These are phyloP conservation scores for Termitomyces sp. DNA, from an alignment of 768 basidiomycete genomes.

Conservation along the genomic window DNA sequence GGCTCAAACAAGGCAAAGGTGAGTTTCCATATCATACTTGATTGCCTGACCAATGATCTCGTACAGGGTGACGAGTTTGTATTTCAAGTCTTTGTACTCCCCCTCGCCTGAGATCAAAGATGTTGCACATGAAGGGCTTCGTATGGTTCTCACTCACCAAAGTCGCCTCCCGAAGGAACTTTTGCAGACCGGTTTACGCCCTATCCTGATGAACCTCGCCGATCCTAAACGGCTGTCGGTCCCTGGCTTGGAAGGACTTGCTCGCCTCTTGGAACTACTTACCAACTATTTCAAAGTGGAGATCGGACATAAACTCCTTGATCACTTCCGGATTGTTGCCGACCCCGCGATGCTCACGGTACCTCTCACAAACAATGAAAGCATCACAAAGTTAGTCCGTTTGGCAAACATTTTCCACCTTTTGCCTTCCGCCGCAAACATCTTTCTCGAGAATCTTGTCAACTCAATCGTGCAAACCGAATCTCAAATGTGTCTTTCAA, in stretches of 20 bases:
- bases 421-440: constrained; percentile 88
- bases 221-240: constrained; percentile 94
- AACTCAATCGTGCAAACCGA: constrained; percentile 91
- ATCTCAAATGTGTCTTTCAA: constrained; percentile 86
- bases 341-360: constrained; percentile 84
- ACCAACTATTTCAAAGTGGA: constrained; percentile 99
- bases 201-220: constrained; percentile 96
- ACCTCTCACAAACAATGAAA: constrained; percentile 84
- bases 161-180: constrained; percentile 92
- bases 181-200: constrained; percentile 90
- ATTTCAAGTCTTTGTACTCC: constrained; percentile 98
- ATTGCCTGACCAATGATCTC: background rate
- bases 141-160: constrained; percentile 86
- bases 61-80: constrained; percentile 87
- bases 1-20: constrained; percentile 84
- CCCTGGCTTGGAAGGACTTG: constrained; percentile 89
- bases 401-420: constrained; percentile 97
- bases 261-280: constrained; percentile 87
- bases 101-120: constrained; percentile 89
- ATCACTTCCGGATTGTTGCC: constrained; percentile 92
- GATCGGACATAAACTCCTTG: constrained; percentile 94
- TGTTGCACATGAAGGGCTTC: constrained; percentile 90
- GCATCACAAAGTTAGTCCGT: constrained; percentile 90
- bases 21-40: constrained; percentile 16
- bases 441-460: constrained; percentile 87